A percentile compares a stretch with the other conserved stretches of the same genome.
Evolutionary conservation across 2,329 filamentous ascomycete genomes (phyloP).

Genomic region (Botryotinia narcissicola): DNA sequence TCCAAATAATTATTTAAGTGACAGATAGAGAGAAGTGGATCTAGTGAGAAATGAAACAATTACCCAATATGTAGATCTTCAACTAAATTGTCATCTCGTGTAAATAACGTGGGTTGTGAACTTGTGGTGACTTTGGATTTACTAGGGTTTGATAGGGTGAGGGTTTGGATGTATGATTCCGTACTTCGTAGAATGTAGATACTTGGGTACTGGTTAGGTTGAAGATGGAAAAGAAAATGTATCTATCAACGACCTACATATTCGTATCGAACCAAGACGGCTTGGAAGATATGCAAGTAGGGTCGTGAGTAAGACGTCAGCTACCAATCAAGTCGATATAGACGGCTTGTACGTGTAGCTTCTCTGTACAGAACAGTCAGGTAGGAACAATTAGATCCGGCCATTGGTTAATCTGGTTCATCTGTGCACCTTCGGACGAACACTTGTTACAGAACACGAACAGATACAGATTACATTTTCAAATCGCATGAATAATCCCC

Average conservation of each 20-base stretch:
- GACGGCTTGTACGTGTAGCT: neutral
- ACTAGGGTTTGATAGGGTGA: neutral
- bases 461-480: neutral
- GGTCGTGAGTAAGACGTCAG: neutral
- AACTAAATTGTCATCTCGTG: neutral
- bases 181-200: neutral
- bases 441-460: neutral
- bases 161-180: neutral
- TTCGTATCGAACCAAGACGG: neutral
- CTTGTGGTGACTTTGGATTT: neutral
- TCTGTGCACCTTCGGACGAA: slow-evolving; percentile 10
- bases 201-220: neutral
- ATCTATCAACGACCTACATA: neutral
- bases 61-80: slow-evolving; percentile 13
- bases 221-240: neutral
- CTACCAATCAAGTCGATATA: neutral
- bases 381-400: neutral
- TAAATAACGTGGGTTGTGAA: neutral
- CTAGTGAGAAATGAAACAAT: slow-evolving; percentile 17
- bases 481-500: slow-evolving; percentile 10
- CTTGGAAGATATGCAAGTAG: neutral
- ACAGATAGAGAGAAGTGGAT: slow-evolving; percentile 1
- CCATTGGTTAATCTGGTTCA: slow-evolving; percentile 6
- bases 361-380: neutral
- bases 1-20: slow-evolving; percentile 6